Evolutionary conservation across 148 eudicot genomes (phyloP).

Genomic region (Silene uniflora): DNA sequence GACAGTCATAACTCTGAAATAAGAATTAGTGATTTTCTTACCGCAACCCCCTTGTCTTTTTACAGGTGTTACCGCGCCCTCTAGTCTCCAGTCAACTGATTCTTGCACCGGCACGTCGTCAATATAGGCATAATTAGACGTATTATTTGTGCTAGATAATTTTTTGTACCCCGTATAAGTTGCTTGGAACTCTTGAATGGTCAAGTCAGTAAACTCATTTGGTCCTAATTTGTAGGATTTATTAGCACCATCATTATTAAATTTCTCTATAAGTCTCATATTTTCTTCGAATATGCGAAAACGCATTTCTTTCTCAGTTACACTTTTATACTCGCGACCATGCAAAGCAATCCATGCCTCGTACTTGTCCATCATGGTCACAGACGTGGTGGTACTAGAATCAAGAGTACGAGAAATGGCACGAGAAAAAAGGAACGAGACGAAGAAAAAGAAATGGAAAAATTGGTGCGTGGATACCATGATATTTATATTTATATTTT

Average conservation of each 20-base stretch:
- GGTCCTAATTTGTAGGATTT: constrained; percentile 29
- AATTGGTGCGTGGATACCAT: background rate
- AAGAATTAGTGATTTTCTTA: constrained; percentile 13
- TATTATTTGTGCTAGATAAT: background rate
- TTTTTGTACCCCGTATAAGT: constrained; percentile 31
- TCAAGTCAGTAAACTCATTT: constrained; percentile 47
- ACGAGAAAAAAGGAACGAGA: background rate
- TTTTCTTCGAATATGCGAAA: constrained; percentile 43
- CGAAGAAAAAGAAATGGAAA: background rate
- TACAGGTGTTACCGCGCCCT: constrained; percentile 38
- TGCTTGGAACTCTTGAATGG: constrained; percentile 44
- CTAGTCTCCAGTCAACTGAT: constrained; percentile 41
- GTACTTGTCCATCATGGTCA: constrained; percentile 27
- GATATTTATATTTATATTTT: background rate
- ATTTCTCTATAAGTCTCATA: constrained; percentile 34
- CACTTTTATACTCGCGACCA: constrained; percentile 39
- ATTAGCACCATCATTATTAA: constrained; percentile 15
- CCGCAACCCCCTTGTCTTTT: constrained; percentile 22
- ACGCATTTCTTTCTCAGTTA: constrained; percentile 32
- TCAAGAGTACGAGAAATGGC: constrained; percentile 20
- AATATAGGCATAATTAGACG: constrained; percentile 11
- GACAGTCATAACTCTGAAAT: no score
- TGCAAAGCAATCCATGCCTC: constrained; percentile 45
- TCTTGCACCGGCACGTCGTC: background rate
- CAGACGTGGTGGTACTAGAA: background rate